Percentiles rank a stretch among this genome's conserved stretches.
Evolutionary conservation across 345 rosid species (phyloP).

Genomic region (Eucalyptus pumila): DNA sequence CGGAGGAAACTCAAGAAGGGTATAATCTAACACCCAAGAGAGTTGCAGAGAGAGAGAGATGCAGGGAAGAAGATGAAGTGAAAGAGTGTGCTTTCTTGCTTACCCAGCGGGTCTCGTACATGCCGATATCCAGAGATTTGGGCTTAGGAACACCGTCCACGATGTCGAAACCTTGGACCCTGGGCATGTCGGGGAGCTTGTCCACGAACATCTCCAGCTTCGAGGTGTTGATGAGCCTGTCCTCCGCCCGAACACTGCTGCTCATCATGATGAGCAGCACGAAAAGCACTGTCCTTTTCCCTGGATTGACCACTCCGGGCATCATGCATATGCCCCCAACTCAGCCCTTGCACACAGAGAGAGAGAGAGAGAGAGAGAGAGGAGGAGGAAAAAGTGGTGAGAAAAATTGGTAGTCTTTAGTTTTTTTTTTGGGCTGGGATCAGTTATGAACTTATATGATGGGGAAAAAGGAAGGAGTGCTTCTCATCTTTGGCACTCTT

Average conservation of each 20-base stretch:
- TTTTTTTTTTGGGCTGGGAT: neutral
- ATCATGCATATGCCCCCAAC: neutral
- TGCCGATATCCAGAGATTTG: conserved; percentile 54
- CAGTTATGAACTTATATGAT: neutral
- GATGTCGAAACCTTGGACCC: conserved; percentile 27
- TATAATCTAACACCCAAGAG: neutral
- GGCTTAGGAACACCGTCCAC: conserved; percentile 24
- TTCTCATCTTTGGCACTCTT: neutral
- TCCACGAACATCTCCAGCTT: conserved; percentile 71
- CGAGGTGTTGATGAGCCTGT: conserved; percentile 8
- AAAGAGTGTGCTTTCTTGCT: neutral
- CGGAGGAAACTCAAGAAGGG: neutral
- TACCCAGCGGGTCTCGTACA: conserved; percentile 76
- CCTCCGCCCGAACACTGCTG: conserved; percentile 12
- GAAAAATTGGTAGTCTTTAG: neutral
- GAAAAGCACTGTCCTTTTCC: neutral
- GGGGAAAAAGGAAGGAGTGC: neutral
- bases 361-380: neutral
- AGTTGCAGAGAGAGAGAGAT: neutral
- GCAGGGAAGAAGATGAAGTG: neutral
- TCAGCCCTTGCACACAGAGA: neutral
- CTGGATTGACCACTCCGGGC: neutral
- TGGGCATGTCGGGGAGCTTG: conserved; percentile 60
- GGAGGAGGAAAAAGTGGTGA: neutral
- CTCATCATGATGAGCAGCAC: neutral